Base-by-base conservation (phyloP, 2,329 filamentous ascomycete species). In the Emericellopsis cladophorae region DNA sequence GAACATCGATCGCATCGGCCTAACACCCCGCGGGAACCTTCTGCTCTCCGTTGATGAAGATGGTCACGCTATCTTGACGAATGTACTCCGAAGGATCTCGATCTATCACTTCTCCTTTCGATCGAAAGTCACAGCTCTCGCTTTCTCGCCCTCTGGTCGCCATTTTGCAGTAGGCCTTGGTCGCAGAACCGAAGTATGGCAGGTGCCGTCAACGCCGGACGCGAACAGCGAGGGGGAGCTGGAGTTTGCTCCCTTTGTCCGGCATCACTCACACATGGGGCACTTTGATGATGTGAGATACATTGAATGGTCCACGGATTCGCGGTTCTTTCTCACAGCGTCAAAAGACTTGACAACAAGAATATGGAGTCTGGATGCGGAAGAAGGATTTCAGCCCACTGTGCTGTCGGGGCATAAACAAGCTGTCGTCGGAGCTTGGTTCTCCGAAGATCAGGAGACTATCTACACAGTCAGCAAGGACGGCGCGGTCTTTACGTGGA, bases 381-480 rank as follows among this genome's bases (percentile, higher is more conserved):
- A 95, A 53, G 84, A 90, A 45, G 85, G 83, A 2, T 96, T 96
- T 60, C 77, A 79, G 39, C 88, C 90, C 1, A 98, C 92, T 2
- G 86, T 89, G 14, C 66, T 98, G 46, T 82, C 87, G 4, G 92
- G 92, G 2, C 93, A 98, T 62, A 81, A 88, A 57, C 88, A 95
- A 60, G 81, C 76, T 14, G 84, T 98, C 4, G 73, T 93, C 41
- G 86, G 83, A n/a, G 89, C 89, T n/a, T 98, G 88, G 79, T 98
- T 98, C 57, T 93, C 89, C 1, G 80, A 83, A 46, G 81, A 94
- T 51, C 92, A 98, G 57, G 93, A 98, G 63, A 86, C 78, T 38
- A 94, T 98, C 41, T 98, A 92, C 58, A 96, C 92, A 0, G 79
- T 95, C 48, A 95, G 90, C 62, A 93, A 93, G 59, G 93, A 98